Conservation (phyloP, 2,329 filamentous ascomycete species). For the Davidsoniella australis region DNA sequence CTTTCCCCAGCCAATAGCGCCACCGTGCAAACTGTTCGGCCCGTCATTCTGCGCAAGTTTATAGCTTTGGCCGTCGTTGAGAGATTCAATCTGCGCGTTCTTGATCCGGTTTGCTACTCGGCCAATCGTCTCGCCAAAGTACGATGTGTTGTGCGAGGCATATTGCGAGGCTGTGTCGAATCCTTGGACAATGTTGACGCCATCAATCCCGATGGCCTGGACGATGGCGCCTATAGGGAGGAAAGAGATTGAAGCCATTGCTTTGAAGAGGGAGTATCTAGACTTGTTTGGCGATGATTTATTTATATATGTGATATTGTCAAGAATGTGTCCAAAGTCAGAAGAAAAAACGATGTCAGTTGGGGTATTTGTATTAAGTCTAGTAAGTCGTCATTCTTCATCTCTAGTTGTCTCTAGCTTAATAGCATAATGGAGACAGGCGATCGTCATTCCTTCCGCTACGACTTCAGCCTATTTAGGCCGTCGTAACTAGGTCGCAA, state of each 20-base stretch:
- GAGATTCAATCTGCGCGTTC: slow-evolving; percentile 47
- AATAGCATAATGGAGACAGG: too few species aligned
- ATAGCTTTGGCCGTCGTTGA: slow-evolving; percentile 53
- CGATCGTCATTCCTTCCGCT: slow-evolving; percentile 2
- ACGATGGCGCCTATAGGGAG: slow-evolving; percentile 64
- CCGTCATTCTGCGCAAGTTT: slow-evolving; percentile 59
- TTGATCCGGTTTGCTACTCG: slow-evolving; percentile 68
- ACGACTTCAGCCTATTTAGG: background rate
- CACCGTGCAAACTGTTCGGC: slow-evolving; percentile 59
- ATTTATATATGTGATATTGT: background rate
- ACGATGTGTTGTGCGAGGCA: slow-evolving; percentile 54
- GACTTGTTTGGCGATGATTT: background rate
- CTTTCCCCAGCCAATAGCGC: slow-evolving; percentile 64
- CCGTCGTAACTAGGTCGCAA: background rate
- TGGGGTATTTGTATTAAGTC: too few species aligned
- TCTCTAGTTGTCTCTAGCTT: too few species aligned
- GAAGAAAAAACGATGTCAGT: background rate
- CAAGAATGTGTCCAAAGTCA: background rate
- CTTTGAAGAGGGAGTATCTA: background rate
- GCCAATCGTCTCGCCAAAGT: slow-evolving; percentile 89
- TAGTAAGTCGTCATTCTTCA: too few species aligned
- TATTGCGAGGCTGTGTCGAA: slow-evolving; percentile 67
- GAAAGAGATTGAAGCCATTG: slow-evolving; percentile 38
- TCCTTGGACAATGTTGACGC: slow-evolving; percentile 72
- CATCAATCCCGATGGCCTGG: slow-evolving; percentile 61